phyloP scores from a whole-genome alignment of 805 yeast species.

The Starmerella vaccinii region DNA sequence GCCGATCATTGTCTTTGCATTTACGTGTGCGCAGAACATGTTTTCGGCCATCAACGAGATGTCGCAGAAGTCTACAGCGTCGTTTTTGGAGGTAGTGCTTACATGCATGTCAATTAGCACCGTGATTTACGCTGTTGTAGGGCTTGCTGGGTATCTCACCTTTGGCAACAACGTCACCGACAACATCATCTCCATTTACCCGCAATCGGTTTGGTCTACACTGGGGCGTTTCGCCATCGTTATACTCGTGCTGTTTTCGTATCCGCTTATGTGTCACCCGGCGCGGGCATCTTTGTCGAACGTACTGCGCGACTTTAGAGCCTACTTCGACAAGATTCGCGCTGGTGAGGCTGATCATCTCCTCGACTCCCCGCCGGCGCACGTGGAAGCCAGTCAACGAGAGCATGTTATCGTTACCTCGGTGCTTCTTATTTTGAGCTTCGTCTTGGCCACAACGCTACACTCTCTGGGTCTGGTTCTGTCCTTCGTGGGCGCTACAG shows the following conservation, averaged over 20 bases:
- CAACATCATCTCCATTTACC: slow-evolving; percentile 70
- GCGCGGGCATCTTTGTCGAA: slow-evolving; percentile 74
- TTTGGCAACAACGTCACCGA: slow-evolving; percentile 75
- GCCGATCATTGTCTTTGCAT: slow-evolving; percentile 90
- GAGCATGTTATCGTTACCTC: slow-evolving; percentile 36
- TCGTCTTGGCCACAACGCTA: slow-evolving; percentile 54
- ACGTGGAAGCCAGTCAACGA: slow-evolving; percentile 3
- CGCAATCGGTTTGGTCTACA: slow-evolving; percentile 52
- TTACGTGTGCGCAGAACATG: slow-evolving; percentile 94
- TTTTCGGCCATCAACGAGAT: slow-evolving; percentile 80
- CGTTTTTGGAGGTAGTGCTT: slow-evolving; percentile 40
- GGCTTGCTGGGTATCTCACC: slow-evolving; percentile 72
- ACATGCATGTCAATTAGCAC: slow-evolving; percentile 53
- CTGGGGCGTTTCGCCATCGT: slow-evolving; percentile 75
- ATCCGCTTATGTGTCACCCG: slow-evolving; percentile 85
- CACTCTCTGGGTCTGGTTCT: slow-evolving; percentile 69
- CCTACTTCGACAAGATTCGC: neutral
- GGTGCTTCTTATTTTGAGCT: slow-evolving; percentile 43
- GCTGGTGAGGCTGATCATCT: slow-evolving; percentile 10
- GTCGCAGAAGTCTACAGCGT: slow-evolving; percentile 40
- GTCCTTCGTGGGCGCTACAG: slow-evolving; percentile 86
- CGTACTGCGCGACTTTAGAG: slow-evolving; percentile 40
- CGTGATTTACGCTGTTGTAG: slow-evolving; percentile 56
- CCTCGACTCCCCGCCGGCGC: neutral
- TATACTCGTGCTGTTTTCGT: slow-evolving; percentile 68